phyloP scores from a whole-genome alignment of 768 basidiomycete genomes.

The Pisolithus marmoratus region DNA sequence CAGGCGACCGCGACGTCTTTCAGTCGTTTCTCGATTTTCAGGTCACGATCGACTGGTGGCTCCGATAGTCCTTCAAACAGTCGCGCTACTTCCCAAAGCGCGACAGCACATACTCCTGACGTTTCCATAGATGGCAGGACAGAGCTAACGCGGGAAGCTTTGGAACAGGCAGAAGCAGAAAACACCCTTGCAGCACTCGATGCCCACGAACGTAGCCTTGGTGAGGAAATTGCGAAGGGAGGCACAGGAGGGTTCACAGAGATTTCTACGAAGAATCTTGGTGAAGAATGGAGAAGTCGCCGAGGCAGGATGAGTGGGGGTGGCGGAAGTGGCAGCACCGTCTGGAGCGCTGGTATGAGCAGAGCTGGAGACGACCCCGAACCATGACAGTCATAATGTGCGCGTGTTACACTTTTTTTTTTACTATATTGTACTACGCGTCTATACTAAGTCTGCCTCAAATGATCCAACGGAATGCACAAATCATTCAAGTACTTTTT shows the following conservation, averaged over 20 bases:
- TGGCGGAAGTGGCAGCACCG: conserved; percentile 70
- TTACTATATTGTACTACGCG: background rate
- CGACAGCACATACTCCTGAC: conserved; percentile 12
- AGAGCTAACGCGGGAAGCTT: conserved; percentile 65
- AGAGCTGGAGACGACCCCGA: conserved; percentile 46
- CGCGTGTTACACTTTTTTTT: background rate
- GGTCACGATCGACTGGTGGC: conserved; percentile 39
- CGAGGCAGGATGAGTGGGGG: conserved; percentile 39
- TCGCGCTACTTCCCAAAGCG: conserved; percentile 38
- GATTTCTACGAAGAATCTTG: conserved; percentile 41
- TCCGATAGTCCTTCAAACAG: conserved; percentile 46
- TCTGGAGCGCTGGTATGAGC: conserved; percentile 84
- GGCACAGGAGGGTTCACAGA: conserved; percentile 75
- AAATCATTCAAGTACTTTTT: conserved; percentile 28
- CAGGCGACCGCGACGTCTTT: conserved; percentile 22
- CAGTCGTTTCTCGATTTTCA: conserved; percentile 70
- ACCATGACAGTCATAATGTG: conserved; percentile 12
- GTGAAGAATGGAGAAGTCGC: conserved; percentile 53
- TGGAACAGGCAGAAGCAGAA: conserved; percentile 76
- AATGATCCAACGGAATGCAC: background rate
- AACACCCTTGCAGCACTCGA: conserved; percentile 74
- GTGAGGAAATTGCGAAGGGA: conserved; percentile 74
- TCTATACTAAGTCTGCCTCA: background rate
- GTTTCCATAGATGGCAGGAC: conserved; percentile 14
- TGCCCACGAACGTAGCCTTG: conserved; percentile 66